These are phyloP conservation scores for Dactylellina sp. DNA, from an alignment of 2,329 filamentous ascomycete species.

Conservation along the genomic window DNA sequence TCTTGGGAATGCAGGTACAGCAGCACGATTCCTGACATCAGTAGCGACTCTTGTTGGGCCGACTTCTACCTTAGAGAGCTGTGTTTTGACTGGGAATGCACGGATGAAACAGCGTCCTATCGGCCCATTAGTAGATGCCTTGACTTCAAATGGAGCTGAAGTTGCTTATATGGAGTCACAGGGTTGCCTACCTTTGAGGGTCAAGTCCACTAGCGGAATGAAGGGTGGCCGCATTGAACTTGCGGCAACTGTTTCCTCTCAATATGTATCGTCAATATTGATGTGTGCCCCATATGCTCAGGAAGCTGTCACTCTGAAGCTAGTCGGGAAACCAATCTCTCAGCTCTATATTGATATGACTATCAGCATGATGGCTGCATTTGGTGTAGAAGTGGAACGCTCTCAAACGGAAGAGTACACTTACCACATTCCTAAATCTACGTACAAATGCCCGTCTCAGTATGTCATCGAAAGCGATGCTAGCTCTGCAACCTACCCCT, in stretches of 20 bases:
- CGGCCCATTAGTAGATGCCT: constrained; percentile 88
- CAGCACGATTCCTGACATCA: constrained; percentile 92
- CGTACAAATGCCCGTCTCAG: constrained; percentile 83
- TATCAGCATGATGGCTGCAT: constrained; percentile 94
- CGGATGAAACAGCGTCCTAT: constrained; percentile 97
- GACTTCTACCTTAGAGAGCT: constrained; percentile 72
- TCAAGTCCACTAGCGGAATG: constrained; percentile 84
- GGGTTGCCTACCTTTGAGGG: constrained; percentile 83
- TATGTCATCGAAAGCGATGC: constrained; percentile 97
- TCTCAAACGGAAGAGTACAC: constrained; percentile 85
- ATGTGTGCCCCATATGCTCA: constrained; percentile 98
- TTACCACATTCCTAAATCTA: constrained; percentile 88
- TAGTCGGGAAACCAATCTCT: constrained; percentile 97
- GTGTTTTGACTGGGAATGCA: constrained; percentile 89
- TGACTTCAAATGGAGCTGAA: constrained; percentile 85
- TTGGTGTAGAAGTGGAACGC: constrained; percentile 82
- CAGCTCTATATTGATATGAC: constrained; percentile 99
- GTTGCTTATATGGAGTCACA: constrained; percentile 87
- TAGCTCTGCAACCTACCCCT: constrained; percentile 94
- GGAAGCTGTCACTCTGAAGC: constrained; percentile 85
- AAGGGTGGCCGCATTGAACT: constrained; percentile 89
- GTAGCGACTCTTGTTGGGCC: constrained; percentile 85
- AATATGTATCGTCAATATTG: constrained; percentile 95
- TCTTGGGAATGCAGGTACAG: constrained; percentile 95
- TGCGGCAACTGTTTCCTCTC: constrained; percentile 95